A percentile compares a stretch with the other conserved stretches of the same genome.
Conservation (phyloP, 2,329 filamentous ascomycete species). For the Aspergillus sp. region DNA sequence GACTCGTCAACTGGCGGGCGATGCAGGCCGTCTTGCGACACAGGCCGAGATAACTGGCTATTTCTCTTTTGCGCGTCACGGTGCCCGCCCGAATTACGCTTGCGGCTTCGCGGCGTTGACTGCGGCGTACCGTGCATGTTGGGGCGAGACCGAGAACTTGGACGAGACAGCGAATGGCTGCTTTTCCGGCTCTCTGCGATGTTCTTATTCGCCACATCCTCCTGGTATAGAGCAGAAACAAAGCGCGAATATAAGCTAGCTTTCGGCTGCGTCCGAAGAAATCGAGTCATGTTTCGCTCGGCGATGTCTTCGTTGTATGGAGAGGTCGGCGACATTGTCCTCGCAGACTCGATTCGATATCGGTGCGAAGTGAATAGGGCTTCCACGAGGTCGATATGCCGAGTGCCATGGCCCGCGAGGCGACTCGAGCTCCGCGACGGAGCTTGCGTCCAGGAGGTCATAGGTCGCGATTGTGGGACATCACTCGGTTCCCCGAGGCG, state of each 20-base stretch:
- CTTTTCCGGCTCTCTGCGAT: constrained; percentile 19
- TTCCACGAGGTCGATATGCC: constrained; percentile 34
- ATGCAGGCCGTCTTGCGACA: constrained; percentile 7
- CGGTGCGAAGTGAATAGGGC: constrained; percentile 28
- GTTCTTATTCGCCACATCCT: constrained; percentile 35
- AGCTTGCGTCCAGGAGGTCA: constrained; percentile 4
- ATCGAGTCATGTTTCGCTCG: constrained; percentile 32
- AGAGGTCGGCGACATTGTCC: constrained; percentile 20
- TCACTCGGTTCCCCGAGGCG: constrained; percentile 32
- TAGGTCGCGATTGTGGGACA: constrained; percentile 20
- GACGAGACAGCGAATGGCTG: constrained; percentile 13
- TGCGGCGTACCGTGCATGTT: background rate
- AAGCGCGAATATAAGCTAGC: constrained; percentile 21
- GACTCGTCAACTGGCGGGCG: constrained; percentile 3
- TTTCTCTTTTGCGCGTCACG: background rate
- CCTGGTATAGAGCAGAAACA: constrained; percentile 29
- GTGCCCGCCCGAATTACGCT: background rate
- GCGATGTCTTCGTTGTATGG: constrained; percentile 37
- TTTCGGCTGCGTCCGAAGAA: constrained; percentile 19
- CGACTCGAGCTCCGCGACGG: constrained; percentile 16
- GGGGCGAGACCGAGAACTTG: constrained; percentile 10
- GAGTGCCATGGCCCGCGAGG: constrained; percentile 13
- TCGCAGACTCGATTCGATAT: constrained; percentile 14
- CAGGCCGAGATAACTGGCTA: constrained; percentile 4
- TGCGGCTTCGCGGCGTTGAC: background rate